Conservation (phyloP, 1,284 basidiomycete genomes). For the Fomitopsis pinicola region DNA sequence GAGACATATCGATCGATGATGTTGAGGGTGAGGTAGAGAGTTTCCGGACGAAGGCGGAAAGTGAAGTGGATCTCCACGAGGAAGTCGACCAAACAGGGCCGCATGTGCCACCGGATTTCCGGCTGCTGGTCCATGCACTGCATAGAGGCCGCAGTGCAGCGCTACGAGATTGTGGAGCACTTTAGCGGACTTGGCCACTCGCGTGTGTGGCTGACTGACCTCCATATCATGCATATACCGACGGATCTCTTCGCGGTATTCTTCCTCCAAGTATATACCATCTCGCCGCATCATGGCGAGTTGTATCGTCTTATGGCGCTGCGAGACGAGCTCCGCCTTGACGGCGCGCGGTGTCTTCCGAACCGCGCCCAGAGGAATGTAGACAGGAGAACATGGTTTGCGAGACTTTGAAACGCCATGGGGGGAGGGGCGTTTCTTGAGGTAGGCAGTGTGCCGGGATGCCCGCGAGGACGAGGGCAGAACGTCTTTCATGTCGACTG, state of each 20-base stretch:
- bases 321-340: slow-evolving; percentile 53
- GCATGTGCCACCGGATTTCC: slow-evolving; percentile 97
- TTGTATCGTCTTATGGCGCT: slow-evolving; percentile 65
- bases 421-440: slow-evolving; percentile 79
- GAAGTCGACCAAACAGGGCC: slow-evolving; percentile 98
- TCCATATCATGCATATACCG: slow-evolving; percentile 97
- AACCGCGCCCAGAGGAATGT: slow-evolving; percentile 38
- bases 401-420: slow-evolving; percentile 66
- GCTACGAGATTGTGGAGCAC: slow-evolving; percentile 38
- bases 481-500: slow-evolving; percentile 69
- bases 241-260: slow-evolving; percentile 91
- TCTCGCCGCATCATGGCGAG: slow-evolving; percentile 63
- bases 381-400: slow-evolving; percentile 39
- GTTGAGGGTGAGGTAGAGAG: slow-evolving; percentile 96
- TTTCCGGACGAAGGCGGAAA: slow-evolving; percentile 95
- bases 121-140: slow-evolving; percentile 99
- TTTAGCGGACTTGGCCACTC: slow-evolving; percentile 11
- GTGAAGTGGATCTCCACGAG: slow-evolving; percentile 98
- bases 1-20: slow-evolving; percentile 99
- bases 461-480: slow-evolving; percentile 49
- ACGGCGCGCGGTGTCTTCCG: slow-evolving; percentile 62
- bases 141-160: slow-evolving; percentile 81
- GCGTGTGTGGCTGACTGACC: slow-evolving; percentile 50
- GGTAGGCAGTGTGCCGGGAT: slow-evolving; percentile 62
- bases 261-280: slow-evolving; percentile 79